A percentile compares a stretch with the other conserved stretches of the same genome.
Conservation (phyloP, 129 eudicot genomes). For the Centella asiatica region DNA sequence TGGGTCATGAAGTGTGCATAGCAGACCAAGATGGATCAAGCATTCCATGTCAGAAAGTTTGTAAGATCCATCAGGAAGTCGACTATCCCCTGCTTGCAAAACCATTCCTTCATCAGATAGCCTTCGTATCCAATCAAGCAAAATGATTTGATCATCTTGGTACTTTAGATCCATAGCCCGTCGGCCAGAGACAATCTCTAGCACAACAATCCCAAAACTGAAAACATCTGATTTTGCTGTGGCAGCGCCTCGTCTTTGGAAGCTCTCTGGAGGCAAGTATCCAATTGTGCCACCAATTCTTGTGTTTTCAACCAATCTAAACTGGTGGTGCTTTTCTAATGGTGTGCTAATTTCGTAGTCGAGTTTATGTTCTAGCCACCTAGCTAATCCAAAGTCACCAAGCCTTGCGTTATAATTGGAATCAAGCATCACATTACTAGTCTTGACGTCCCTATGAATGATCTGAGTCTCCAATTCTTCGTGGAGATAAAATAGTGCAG, state of each 20-base stretch:
- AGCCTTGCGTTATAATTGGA: slow-evolving; percentile 68
- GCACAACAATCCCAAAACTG: slow-evolving; percentile 77
- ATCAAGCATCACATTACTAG: slow-evolving; percentile 98
- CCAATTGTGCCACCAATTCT: slow-evolving; percentile 88
- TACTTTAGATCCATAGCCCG: slow-evolving; percentile 73
- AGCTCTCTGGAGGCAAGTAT: slow-evolving; percentile 84
- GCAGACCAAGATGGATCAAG: slow-evolving; percentile 46
- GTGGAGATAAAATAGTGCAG: slow-evolving; percentile 73
- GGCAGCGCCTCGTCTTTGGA: slow-evolving; percentile 45
- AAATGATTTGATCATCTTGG: slow-evolving; percentile 70
- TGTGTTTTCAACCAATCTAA: slow-evolving; percentile 44
- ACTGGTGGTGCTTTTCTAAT: slow-evolving; percentile 19
- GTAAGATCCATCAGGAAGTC: slow-evolving; percentile 61
- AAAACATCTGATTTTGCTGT: slow-evolving; percentile 88
- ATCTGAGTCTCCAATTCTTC: slow-evolving; percentile 87
- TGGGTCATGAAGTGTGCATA: slow-evolving; percentile 79
- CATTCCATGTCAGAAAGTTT: slow-evolving; percentile 50
- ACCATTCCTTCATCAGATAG: slow-evolving; percentile 49
- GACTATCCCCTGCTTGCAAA: slow-evolving; percentile 41
- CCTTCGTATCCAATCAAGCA: slow-evolving; percentile 69
- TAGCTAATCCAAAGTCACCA: slow-evolving; percentile 88
- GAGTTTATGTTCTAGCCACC: slow-evolving; percentile 81
- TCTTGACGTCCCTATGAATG: slow-evolving; percentile 84
- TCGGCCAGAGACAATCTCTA: slow-evolving; percentile 75
- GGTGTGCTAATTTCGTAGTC: slow-evolving; percentile 31